These are phyloP conservation scores for Aspergillus intermedius DNA, from an alignment of 2,329 filamentous ascomycete species.

Conservation along the genomic window DNA sequence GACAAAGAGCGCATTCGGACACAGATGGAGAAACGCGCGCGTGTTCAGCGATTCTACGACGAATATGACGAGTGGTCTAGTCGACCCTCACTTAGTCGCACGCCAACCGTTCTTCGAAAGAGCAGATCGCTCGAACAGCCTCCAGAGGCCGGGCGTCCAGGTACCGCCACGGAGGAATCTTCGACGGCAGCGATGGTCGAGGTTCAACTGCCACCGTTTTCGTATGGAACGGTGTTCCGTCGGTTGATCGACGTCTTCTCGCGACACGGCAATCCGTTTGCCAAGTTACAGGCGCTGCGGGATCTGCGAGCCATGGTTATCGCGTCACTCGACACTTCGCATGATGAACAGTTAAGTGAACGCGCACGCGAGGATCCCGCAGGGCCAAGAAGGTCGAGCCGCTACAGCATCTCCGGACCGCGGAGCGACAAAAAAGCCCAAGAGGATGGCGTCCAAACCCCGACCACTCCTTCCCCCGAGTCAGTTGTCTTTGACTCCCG, in stretches of 20 bases:
- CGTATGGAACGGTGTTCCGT: conserved; percentile 72
- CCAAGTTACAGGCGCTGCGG: conserved; percentile 74
- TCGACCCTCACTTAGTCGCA: conserved; percentile 17
- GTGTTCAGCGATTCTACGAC: conserved; percentile 33
- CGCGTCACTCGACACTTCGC: conserved; percentile 60
- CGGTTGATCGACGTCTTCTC: conserved; percentile 79
- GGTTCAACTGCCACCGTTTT: conserved; percentile 50
- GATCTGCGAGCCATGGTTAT: conserved; percentile 78
- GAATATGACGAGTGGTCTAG: conserved; percentile 29
- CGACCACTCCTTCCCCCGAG: conserved; percentile 20
- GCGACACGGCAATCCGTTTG: conserved; percentile 78
- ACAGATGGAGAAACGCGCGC: conserved; percentile 35
- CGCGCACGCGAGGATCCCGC: conserved; percentile 2
- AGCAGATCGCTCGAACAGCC: conserved; percentile 29
- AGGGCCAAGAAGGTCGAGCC: conserved; percentile 9
- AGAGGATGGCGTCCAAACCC: conserved; percentile 13
- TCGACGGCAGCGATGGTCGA: conserved; percentile 27
- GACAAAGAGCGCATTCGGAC: conserved; percentile 44
- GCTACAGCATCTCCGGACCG: conserved; percentile 29
- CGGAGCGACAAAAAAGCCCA: conserved; percentile 8
- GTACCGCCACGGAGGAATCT: not conserved
- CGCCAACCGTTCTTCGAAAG: conserved; percentile 20
- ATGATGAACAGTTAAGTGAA: conserved; percentile 26
- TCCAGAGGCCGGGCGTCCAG: conserved; percentile 1
- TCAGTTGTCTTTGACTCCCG: conserved; percentile 28